Conservation (phyloP, 495 filamentous ascomycete species). For the Bryoglossum gracile region DNA sequence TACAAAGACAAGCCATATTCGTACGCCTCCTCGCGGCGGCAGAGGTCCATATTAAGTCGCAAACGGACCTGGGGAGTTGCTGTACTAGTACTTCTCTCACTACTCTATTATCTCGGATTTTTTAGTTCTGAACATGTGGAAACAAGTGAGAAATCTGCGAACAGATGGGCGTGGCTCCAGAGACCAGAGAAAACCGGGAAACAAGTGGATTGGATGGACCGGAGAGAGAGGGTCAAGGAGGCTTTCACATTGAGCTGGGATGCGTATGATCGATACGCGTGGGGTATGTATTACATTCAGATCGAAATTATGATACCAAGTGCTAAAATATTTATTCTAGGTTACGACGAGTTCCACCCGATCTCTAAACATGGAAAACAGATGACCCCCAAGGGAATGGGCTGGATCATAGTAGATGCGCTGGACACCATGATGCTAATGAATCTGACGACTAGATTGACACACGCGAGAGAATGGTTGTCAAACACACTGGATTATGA, state of each 20-base stretch:
- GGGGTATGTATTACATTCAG: slow-evolving; percentile 66
- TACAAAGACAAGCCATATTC: slow-evolving; percentile 98
- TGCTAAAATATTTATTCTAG: slow-evolving; percentile 44
- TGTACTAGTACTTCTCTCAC: slow-evolving; percentile 40
- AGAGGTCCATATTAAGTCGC: slow-evolving; percentile 39
- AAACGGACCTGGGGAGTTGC: slow-evolving; percentile 46
- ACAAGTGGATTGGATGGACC: slow-evolving; percentile 60
- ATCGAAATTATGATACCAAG: not conserved
- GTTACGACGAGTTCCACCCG: slow-evolving; percentile 80
- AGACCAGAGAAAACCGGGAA: slow-evolving; percentile 29
- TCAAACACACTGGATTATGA: slow-evolving; percentile 74
- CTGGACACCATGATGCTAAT: slow-evolving; percentile 97
- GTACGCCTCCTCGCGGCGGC: slow-evolving; percentile 48
- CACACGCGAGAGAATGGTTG: slow-evolving; percentile 86
- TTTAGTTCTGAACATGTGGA: slow-evolving; percentile 34
- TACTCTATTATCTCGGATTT: slow-evolving; percentile 53
- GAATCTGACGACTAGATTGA: slow-evolving; percentile 85
- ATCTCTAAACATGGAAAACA: slow-evolving; percentile 69
- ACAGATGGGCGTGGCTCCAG: slow-evolving; percentile 41
- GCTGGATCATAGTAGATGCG: slow-evolving; percentile 97
- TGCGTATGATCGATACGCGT: slow-evolving; percentile 86
- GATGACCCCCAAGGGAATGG: slow-evolving; percentile 77
- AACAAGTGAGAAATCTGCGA: slow-evolving; percentile 22
- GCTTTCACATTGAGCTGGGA: slow-evolving; percentile 86
- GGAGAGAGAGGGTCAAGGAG: slow-evolving; percentile 81